Conservation (phyloP, 2,329 filamentous ascomycete genomes). For the Incumbomyces delicatus region DNA sequence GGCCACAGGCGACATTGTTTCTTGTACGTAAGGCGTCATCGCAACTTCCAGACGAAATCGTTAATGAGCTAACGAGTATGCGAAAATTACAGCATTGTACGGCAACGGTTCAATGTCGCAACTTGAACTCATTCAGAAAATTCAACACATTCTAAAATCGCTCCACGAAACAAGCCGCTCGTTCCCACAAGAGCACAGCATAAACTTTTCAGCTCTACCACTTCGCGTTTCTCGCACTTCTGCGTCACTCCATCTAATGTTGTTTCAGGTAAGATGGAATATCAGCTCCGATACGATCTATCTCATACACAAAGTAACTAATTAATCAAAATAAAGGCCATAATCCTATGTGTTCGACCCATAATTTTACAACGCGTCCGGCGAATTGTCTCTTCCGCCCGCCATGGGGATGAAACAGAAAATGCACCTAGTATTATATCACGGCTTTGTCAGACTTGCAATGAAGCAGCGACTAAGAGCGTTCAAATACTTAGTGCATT, state of each 20-base stretch:
- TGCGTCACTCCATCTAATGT: conserved; percentile 19
- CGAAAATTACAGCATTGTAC: neutral
- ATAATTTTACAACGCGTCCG: conserved; percentile 14
- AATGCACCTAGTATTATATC: neutral
- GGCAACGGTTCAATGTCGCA: neutral
- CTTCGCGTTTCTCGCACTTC: conserved; percentile 18
- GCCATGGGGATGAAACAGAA: neutral
- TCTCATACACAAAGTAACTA: too few relatives aligned
- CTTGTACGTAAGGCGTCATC: neutral
- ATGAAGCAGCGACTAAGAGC: conserved; percentile 18
- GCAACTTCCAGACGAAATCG: too few relatives aligned
- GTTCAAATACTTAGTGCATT: conserved; percentile 11
- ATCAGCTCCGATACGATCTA: too few relatives aligned
- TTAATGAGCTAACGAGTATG: too few relatives aligned
- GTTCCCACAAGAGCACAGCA: neutral
- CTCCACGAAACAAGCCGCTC: neutral
- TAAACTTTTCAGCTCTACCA: conserved; percentile 6
- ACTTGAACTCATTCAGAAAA: neutral
- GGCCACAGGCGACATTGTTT: neutral
- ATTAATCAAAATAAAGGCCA: too few relatives aligned
- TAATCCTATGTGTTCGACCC: conserved; percentile 19
- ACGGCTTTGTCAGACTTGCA: conserved; percentile 8
- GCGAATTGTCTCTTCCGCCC: neutral
- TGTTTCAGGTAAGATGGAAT: conserved; percentile 11
- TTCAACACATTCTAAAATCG: neutral